These are phyloP conservation scores for Paraphaeosphaeria sporulosa DNA, from an alignment of 2,329 filamentous ascomycete species.

Conservation along the genomic window DNA sequence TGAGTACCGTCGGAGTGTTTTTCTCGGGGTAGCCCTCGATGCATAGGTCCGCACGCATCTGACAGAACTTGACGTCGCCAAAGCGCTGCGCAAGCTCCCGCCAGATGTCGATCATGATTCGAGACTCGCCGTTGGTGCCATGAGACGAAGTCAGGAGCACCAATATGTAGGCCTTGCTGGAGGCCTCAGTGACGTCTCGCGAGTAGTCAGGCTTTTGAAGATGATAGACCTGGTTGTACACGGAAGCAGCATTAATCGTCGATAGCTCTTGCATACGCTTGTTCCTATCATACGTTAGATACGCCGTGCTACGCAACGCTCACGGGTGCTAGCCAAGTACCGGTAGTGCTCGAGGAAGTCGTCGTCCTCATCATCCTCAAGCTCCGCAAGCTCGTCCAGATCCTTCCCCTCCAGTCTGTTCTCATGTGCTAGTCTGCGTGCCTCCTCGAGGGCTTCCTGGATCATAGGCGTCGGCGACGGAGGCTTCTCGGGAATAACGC, in stretches of 20 bases:
- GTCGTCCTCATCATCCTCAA: constrained; percentile 96
- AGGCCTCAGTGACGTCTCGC: constrained; percentile 90
- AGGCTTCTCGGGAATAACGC: constrained; percentile 96
- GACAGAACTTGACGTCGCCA: constrained; percentile 96
- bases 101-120: constrained; percentile 86
- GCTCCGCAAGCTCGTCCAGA: constrained; percentile 87
- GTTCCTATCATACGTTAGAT: constrained; percentile 57
- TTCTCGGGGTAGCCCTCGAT: constrained; percentile 96
- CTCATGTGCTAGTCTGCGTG: constrained; percentile 82
- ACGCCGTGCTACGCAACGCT: not conserved
- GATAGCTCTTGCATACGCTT: constrained; percentile 86
- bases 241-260: constrained; percentile 74
- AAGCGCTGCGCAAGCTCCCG: constrained; percentile 82
- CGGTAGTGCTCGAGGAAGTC: constrained; percentile 87
- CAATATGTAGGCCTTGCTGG: constrained; percentile 70
- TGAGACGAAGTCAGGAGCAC: constrained; percentile 83
- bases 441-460: constrained; percentile 89
- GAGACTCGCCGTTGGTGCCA: constrained; percentile 84
- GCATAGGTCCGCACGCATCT: constrained; percentile 89
- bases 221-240: constrained; percentile 91
- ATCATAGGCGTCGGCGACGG: constrained; percentile 95
- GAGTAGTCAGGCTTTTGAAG: constrained; percentile 94
- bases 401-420: constrained; percentile 94
- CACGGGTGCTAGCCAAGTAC: constrained; percentile 34
- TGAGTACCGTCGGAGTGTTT: constrained; percentile 92